These are phyloP conservation scores for Neobulgaria alba DNA, from an alignment of 2,329 filamentous ascomycete species.

Conservation along the genomic window DNA sequence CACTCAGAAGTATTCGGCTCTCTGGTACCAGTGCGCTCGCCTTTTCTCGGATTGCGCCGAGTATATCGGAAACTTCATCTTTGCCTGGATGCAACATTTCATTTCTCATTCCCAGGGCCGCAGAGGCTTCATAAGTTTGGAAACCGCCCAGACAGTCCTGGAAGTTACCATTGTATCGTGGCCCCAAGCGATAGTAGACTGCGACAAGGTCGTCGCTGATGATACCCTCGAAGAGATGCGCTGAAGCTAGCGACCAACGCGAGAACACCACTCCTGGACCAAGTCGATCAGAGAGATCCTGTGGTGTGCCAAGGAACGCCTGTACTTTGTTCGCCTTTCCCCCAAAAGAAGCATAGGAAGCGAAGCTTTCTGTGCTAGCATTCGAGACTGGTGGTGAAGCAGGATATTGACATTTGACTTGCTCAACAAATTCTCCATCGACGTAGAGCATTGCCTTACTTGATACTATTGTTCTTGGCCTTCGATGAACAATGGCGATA, in stretches of 20 bases:
- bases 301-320: conserved; percentile 87
- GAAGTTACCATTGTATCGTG: conserved; percentile 89
- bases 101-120: conserved; percentile 81
- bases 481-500: conserved; percentile 77
- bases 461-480: conserved; percentile 63
- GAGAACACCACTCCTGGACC: conserved; percentile 67
- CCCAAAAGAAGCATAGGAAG: conserved; percentile 56
- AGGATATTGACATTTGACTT: conserved; percentile 83
- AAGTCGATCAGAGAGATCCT: conserved; percentile 69
- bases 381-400: conserved; percentile 59
- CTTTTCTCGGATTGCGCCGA: conserved; percentile 78
- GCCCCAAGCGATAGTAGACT: conserved; percentile 82
- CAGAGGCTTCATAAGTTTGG: conserved; percentile 91
- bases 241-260: conserved; percentile 82
- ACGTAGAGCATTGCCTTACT: conserved; percentile 85
- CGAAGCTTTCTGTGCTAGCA: conserved; percentile 57
- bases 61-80: conserved; percentile 84
- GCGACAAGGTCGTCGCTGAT: conserved; percentile 87
- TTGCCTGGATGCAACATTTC: conserved; percentile 84
- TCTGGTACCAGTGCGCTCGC: conserved; percentile 78
- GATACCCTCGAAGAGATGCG: conserved; percentile 79
- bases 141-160: conserved; percentile 94
- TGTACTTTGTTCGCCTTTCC: conserved; percentile 63
- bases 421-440: conserved; percentile 88
- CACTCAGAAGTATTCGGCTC: conserved; percentile 70